Percentiles rank a stretch among this genome's conserved stretches.
phyloP scores from a whole-genome alignment of 2,329 filamentous ascomycete genomes.

The Fusarium circinatum region DNA sequence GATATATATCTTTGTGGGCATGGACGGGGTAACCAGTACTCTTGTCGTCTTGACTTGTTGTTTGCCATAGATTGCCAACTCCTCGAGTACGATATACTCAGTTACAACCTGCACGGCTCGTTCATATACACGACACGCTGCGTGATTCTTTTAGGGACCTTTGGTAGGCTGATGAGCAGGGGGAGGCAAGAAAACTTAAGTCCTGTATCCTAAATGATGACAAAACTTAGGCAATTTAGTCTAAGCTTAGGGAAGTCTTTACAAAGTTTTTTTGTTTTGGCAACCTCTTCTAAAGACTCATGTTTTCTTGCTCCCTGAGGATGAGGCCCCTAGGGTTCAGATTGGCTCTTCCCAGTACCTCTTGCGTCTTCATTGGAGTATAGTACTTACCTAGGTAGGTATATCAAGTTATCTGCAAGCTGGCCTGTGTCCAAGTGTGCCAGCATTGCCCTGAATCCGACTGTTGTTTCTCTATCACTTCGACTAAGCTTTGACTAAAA shows the following conservation, averaged over 20 bases:
- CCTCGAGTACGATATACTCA: background rate
- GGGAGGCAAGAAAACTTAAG: no score
- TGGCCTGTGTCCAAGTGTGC: background rate
- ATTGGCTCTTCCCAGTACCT: background rate
- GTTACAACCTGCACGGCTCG: background rate
- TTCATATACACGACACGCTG: no score
- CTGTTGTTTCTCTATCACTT: background rate
- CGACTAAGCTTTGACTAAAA: background rate
- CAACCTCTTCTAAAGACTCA: background rate
- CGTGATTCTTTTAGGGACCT: no score
- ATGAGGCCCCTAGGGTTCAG: background rate
- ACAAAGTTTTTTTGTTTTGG: no score
- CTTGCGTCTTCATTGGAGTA: background rate
- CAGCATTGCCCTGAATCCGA: background rate
- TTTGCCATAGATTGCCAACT: background rate
- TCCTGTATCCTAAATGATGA: no score
- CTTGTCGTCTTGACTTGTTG: background rate
- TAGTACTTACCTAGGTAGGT: no score
- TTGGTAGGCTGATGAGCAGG: no score
- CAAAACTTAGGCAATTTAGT: no score
- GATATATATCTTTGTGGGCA: background rate
- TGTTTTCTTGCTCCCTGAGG: background rate
- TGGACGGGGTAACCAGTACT: background rate
- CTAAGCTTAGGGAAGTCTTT: no score
- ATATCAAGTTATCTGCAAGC: background rate